Base-by-base conservation (phyloP, 257 asterid species). In the Cruciata laevipes region DNA sequence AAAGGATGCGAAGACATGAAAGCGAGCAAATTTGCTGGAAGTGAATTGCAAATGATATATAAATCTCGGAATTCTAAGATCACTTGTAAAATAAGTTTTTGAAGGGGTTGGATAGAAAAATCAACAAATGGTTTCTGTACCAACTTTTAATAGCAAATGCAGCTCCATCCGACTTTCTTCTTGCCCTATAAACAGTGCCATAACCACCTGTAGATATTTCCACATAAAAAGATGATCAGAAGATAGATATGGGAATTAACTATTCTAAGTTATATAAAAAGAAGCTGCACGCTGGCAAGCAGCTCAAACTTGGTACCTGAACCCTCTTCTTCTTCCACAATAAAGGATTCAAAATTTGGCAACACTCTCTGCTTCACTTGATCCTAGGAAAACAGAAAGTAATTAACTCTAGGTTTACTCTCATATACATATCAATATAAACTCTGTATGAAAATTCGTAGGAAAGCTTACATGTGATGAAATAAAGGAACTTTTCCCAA, bases 151-250 rank as follows among this genome's bases (percentile, higher is more conserved):
- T 86, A 63, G 98, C 98, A 84, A 88, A 87, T 66, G 80, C 80
- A 38, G 69, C 76, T 64, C 94, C 98, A 71, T 93, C 97, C 42
- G 74, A 66, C 82, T 88, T 93, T 75, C 97, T 83, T 81, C 78
- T 86, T 73, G 95, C 96, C 80, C 88, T 80, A 81, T 86, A 93
- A 74, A 93, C 98, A 38, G 97, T 93, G 68, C 98, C 97, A 78
- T 93, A 93, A 69, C 98, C 98, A 78, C 98, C 98, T 93, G 89
- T 82, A 74, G 16, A 62, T 67, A 76, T 71, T 38, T 47, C 71
- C 69, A 67, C 58, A 56, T 73, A 40, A 70, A 70, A 69, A 65
- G 66, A 21, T 61, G 49, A 71, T 60, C 76, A 77, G 64, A 12
- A n/a, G 35, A 31, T 53, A 17, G 59, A 59, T 44, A 32, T 14